Evolutionary conservation across 257 asterid genomes (phyloP).

Genomic region (Gentiana dahurica): DNA sequence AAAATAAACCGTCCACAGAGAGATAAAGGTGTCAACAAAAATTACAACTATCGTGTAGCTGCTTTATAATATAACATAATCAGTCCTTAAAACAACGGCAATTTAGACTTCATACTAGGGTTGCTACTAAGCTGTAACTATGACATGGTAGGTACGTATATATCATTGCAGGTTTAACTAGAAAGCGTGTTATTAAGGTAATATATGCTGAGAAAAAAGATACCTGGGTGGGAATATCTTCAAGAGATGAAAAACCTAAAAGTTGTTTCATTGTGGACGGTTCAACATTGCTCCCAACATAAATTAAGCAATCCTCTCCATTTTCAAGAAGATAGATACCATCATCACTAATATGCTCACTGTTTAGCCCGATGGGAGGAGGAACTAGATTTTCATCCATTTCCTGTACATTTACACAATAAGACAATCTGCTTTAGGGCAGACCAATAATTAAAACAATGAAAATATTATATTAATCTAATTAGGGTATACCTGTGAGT

Average conservation of each 20-base stretch:
- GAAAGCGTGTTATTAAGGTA: too few species aligned
- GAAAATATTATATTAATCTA: neutral
- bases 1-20: too few species aligned
- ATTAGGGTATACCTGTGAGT: constrained; percentile 42
- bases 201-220: neutral
- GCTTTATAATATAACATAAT: too few species aligned
- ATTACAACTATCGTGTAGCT: too few species aligned
- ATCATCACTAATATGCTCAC: constrained; percentile 63
- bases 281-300: constrained; percentile 62
- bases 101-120: too few species aligned
- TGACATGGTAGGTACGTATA: too few species aligned
- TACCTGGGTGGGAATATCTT: constrained; percentile 82
- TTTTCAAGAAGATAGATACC: constrained; percentile 95
- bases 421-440: constrained; percentile 5
- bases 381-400: constrained; percentile 55
- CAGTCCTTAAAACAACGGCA: too few species aligned
- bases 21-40: too few species aligned
- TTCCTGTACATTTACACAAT: constrained; percentile 43
- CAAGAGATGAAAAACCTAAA: constrained; percentile 72
- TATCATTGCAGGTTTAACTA: too few species aligned
- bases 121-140: too few species aligned
- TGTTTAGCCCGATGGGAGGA: constrained; percentile 65
- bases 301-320: constrained; percentile 87
- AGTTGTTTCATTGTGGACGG: constrained; percentile 46
- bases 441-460: neutral